Evolutionary conservation across 306 rosid genomes (phyloP), one percentile per base, ranked within the genome.

Genomic region (Lupinus albus): DNA sequence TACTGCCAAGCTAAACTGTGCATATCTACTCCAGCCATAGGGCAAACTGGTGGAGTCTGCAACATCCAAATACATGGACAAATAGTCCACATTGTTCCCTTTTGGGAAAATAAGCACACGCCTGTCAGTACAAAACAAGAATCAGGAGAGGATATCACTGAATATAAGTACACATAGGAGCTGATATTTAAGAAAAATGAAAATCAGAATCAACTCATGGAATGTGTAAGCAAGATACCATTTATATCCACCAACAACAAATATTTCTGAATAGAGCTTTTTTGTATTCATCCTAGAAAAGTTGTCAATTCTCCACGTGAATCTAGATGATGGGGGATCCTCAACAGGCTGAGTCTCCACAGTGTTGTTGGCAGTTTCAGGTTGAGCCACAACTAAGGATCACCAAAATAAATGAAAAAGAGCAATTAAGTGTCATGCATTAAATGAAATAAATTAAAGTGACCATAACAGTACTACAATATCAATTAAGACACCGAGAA

Each of bases 11-110:
- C 95, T 89, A 79, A 92, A 92, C 59, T 87, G 95, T 28, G 96
- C 85, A 81, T 78, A 84, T 89, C 96, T 85, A 78, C 88, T 89
- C 98, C 98, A 87, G 38, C 97, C 98, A 71, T 83, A 84, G 4
- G 94, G 95, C 84, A 93, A 80, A 79, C 73, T 82, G 51, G 88
- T 3, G 18, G 91, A 80, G 80, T 89, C 96, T 8, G 93, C 93
- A 59, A 89, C 93, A 75, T 87, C 96, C 84, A 93, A 86, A 76
- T 89, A 92, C 89, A 85, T 84, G 32, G 97, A 92, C 79, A 92
- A 76, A 73, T 79, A 86, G 59, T 92, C 96, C 72, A 88, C 96
- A 83, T 89, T 89, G 94, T 86, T 86, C 64, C 95, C 95, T 77
- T 86, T 89, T 0, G 98, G 98, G 77, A 86, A 93, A 79, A 89